A percentile compares a stretch with the other conserved stretches of the same genome.
Evolutionary conservation across 371 early-diverging fungal genomes (phyloP).

Genomic region (Cokeromyces recurvatus): DNA sequence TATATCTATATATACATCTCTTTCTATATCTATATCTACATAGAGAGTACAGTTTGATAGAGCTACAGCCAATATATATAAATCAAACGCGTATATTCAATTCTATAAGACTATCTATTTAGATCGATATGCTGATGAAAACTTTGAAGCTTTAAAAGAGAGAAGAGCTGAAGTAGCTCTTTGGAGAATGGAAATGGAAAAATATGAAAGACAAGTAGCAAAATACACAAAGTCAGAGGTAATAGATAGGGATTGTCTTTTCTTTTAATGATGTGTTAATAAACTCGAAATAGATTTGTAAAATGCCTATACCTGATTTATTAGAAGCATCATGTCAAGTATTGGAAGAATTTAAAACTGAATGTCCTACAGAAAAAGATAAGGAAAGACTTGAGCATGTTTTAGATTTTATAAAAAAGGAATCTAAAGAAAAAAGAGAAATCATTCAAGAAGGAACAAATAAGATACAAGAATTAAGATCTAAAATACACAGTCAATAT

Average conservation of each 20-base stretch:
- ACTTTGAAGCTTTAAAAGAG: slow-evolving; percentile 29
- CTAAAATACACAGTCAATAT: slow-evolving; percentile 28
- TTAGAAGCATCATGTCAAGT: slow-evolving; percentile 33
- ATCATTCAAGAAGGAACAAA: not conserved
- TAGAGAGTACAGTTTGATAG: slow-evolving; percentile 69
- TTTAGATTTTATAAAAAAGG: not conserved
- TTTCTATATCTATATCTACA: no score
- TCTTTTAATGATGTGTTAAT: slow-evolving; percentile 1
- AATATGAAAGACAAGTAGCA: slow-evolving; percentile 16
- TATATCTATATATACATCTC: not conserved
- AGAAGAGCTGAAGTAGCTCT: slow-evolving; percentile 29
- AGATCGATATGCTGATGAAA: slow-evolving; percentile 50
- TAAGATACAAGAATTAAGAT: slow-evolving; percentile 13
- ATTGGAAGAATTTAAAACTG: slow-evolving; percentile 13
- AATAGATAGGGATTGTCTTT: no score
- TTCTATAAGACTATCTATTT: slow-evolving; percentile 52
- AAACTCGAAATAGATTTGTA: slow-evolving; percentile 17
- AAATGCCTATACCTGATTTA: slow-evolving; percentile 39
- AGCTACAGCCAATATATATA: slow-evolving; percentile 52
- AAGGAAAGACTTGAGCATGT: no score
- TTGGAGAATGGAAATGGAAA: slow-evolving; percentile 32
- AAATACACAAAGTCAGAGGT: slow-evolving; percentile 32
- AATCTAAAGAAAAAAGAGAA: not conserved
- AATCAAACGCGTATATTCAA: slow-evolving; percentile 58
- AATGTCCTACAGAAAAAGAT: no score